Evolutionary conservation across 2,329 filamentous ascomycete genomes (phyloP), one percentile per base, ranked within the genome.

Genomic region (Colletotrichum liaoningense): DNA sequence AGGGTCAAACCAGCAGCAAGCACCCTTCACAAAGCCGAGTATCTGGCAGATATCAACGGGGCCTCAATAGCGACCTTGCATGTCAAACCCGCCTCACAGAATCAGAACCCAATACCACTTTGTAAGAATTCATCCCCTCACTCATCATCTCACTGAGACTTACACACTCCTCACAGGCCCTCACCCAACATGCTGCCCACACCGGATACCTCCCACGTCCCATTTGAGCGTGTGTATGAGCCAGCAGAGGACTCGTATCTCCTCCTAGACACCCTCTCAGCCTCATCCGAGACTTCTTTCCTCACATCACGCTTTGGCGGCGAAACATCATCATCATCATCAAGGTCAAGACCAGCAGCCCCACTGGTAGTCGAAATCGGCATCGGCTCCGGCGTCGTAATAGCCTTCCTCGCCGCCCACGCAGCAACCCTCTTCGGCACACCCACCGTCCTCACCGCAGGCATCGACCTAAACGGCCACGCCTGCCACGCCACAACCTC

Each of bases 171-270:
- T 24, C 33, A 52, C 35, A 67, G 55, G 54, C 49, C 56, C 11
- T 49, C 22, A 52, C 19, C 46, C 49, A 80, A 49, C 35, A 98
- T 98, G 95, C 90, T 99, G 33, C 95, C 96, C 11, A 99, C 97
- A 1, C 97, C 97, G 16, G 94, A 94, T 71, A 99, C 97, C 3
- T 94, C 94, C 26, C 97, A 99, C 84, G 94, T 98, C 73, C 90
- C 93, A 67, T 97, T 95, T 84, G 90, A 94, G 81, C 91, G 93
- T 68, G 92, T 98, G 77, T 99, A 99, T 84, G 95, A 98, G 80
- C 97, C 97, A 46, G 93, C 96, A 12, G 97, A 99, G 84, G 97
- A 99, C 85, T 98, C 95, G 5, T 99, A 95, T 81, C 90, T 99
- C 57, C 89, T 99, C 62, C 90, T 99, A 35, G 96, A 99, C 84